These are phyloP conservation scores for Fistulifera solaris DNA, from an alignment of 108 stramenopile species.

Conservation along the genomic window DNA sequence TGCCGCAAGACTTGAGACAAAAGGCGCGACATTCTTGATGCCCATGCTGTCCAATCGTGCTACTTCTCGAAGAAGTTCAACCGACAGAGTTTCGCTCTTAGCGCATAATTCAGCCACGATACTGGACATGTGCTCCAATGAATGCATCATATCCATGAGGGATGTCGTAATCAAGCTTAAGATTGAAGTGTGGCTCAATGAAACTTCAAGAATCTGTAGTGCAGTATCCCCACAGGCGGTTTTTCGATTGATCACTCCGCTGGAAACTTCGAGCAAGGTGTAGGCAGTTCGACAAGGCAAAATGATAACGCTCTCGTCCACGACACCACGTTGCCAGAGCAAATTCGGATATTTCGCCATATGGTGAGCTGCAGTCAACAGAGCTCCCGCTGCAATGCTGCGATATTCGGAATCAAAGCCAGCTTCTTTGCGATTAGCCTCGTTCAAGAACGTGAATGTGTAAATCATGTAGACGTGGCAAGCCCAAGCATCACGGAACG, in stretches of 20 bases:
- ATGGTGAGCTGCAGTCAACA: conserved; percentile 46
- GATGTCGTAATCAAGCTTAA: conserved; percentile 65
- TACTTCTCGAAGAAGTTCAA: conserved; percentile 65
- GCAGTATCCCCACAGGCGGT: conserved; percentile 55
- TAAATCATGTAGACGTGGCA: conserved; percentile 87
- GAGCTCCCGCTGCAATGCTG: conserved; percentile 46
- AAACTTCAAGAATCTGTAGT: conserved; percentile 53
- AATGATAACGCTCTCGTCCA: conserved; percentile 60
- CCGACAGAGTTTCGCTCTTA: conserved; percentile 46
- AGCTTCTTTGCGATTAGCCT: conserved; percentile 55
- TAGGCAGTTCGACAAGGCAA: conserved; percentile 80
- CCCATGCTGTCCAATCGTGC: conserved; percentile 60
- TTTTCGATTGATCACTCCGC: conserved; percentile 52
- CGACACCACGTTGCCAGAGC: conserved; percentile 77
- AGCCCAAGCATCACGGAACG: conserved; percentile 65
- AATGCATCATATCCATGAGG: conserved; percentile 78
- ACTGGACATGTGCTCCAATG: conserved; percentile 74
- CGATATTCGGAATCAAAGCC: conserved; percentile 20
- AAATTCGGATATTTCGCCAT: conserved; percentile 42
- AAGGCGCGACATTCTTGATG: conserved; percentile 70
- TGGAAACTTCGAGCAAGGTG: conserved; percentile 69
- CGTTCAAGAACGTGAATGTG: conserved; percentile 76
- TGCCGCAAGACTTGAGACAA: conserved; percentile 56
- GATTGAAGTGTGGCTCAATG: conserved; percentile 36
- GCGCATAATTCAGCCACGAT: conserved; percentile 65